phyloP scores from a whole-genome alignment of 331 rosid species.

The Cydonia oblonga region DNA sequence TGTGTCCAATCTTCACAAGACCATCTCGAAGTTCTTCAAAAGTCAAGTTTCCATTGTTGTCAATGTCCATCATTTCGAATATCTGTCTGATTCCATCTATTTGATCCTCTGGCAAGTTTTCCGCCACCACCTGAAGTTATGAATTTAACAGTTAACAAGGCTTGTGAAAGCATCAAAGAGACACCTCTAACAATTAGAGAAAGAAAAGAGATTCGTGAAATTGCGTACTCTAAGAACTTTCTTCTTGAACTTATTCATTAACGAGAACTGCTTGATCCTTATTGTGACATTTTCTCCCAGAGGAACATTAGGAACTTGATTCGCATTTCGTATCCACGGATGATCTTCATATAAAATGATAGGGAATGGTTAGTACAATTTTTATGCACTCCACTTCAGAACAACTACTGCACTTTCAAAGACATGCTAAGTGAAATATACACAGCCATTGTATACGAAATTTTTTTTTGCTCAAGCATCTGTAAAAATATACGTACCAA shows the following conservation, averaged over 20 bases:
- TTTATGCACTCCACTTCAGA: neutral
- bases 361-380: neutral
- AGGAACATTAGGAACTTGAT: constrained; percentile 46
- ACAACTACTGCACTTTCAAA: neutral
- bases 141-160: neutral
- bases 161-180: neutral
- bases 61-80: constrained; percentile 75
- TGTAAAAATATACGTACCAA: constrained; percentile 38
- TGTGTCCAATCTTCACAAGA: constrained; percentile 54
- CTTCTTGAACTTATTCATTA: constrained; percentile 91
- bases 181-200: neutral
- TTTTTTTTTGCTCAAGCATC: neutral
- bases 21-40: constrained; percentile 80
- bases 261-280: constrained; percentile 79
- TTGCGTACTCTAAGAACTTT: constrained; percentile 68
- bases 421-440: neutral
- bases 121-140: constrained; percentile 71
- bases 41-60: constrained; percentile 56
- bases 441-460: neutral
- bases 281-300: constrained; percentile 72
- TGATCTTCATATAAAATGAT: constrained; percentile 40
- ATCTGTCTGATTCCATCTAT: constrained; percentile 44
- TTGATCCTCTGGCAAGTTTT: constrained; percentile 71
- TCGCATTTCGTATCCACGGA: constrained; percentile 63
- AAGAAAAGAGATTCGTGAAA: neutral